phyloP scores from a whole-genome alignment of 2,329 filamentous ascomycete genomes.

The Colletotrichum tabaci region DNA sequence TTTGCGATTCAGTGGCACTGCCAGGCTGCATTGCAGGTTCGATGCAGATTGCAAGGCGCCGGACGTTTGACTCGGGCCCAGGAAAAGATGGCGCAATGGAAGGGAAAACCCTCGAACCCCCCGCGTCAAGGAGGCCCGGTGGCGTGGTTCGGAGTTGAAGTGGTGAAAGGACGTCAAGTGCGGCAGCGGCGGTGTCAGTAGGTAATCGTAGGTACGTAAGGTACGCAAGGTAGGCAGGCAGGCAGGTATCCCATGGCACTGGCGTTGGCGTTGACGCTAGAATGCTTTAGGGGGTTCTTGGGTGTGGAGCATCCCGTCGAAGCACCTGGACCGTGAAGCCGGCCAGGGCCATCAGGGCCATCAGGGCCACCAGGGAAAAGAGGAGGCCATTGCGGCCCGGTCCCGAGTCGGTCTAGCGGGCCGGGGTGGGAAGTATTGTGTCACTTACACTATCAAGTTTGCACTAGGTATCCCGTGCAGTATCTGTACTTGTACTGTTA shows the following conservation, averaged over 20 bases:
- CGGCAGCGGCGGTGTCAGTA: too few relatives aligned
- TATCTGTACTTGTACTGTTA: too few relatives aligned
- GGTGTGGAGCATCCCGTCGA: neutral
- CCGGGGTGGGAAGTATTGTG: too few relatives aligned
- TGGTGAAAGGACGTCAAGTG: constrained; percentile 15
- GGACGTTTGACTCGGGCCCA: constrained; percentile 39
- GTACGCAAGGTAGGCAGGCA: neutral
- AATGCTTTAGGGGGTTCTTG: constrained; percentile 1
- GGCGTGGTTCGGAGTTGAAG: constrained; percentile 39
- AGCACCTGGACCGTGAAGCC: constrained; percentile 7
- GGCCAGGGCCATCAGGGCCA: neutral
- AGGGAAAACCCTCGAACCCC: constrained; percentile 36
- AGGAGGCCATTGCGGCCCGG: constrained; percentile 22
- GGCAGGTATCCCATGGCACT: neutral
- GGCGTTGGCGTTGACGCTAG: constrained; percentile 19
- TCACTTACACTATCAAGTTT: neutral
- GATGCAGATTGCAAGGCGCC: constrained; percentile 30
- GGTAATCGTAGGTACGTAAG: neutral
- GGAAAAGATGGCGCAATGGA: constrained; percentile 35
- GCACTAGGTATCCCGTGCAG: too few relatives aligned
- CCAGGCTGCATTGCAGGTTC: constrained; percentile 22
- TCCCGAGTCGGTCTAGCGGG: constrained; percentile 6
- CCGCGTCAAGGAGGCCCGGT: constrained; percentile 37
- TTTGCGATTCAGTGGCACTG: constrained; percentile 30
- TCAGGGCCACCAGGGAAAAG: neutral